These are phyloP conservation scores for Entomortierella beljakovae DNA, from an alignment of 192 early-diverging fungal species.

Conservation along the genomic window DNA sequence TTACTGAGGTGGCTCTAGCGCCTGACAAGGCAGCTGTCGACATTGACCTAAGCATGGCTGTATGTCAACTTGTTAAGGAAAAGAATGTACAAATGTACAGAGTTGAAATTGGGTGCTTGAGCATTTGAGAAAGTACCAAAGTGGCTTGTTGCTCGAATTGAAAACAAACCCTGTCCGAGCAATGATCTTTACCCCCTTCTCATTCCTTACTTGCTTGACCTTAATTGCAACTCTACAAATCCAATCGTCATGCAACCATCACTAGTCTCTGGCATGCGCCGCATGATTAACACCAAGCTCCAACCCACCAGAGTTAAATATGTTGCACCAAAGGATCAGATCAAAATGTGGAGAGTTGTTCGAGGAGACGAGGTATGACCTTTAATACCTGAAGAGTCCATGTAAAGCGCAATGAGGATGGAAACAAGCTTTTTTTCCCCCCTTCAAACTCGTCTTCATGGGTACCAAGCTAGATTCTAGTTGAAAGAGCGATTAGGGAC, in stretches of 20 bases:
- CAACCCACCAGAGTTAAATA: constrained; percentile 53
- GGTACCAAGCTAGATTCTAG: too few species aligned
- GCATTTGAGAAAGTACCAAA: neutral
- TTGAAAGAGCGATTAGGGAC: too few species aligned
- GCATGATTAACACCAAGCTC: constrained; percentile 53
- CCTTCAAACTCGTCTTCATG: too few species aligned
- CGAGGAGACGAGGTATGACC: constrained; percentile 65
- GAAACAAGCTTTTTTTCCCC: too few species aligned
- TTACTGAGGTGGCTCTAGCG: constrained; percentile 16
- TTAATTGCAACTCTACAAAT: neutral
- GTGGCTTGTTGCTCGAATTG: constrained; percentile 13
- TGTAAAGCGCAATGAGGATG: too few species aligned
- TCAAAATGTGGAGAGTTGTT: constrained; percentile 71
- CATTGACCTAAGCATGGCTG: constrained; percentile 43
- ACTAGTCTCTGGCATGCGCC: constrained; percentile 39
- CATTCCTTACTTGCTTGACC: neutral
- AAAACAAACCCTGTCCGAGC: constrained; percentile 24
- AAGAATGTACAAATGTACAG: constrained; percentile 3
- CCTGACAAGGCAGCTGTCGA: constrained; percentile 27
- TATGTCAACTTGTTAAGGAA: neutral
- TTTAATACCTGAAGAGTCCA: too few species aligned
- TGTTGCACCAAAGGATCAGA: constrained; percentile 52
- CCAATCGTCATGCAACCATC: constrained; percentile 38
- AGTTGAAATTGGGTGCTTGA: neutral
- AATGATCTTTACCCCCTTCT: neutral